Base-by-base conservation (phyloP, 2,329 filamentous ascomycete genomes). In the Grosmannia serpens region DNA sequence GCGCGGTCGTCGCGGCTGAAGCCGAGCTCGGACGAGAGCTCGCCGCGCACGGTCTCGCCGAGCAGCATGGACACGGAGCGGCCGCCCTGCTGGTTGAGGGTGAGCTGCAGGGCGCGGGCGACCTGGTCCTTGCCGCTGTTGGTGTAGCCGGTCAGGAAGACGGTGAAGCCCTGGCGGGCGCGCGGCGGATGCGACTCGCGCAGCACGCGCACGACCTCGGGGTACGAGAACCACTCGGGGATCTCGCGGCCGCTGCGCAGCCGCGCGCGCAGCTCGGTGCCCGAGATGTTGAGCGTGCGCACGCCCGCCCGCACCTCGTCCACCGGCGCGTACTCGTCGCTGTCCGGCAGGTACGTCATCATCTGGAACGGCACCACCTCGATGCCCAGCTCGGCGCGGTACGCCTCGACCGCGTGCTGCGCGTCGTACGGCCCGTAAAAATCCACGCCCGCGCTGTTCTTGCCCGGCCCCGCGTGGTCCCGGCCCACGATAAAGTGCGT, bases 171-270 rank as follows among this genome's bases (percentile, higher is more conserved):
- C 79, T 99, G 95, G 70, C 87, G 83, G 67, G 84, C 86, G 65
- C 94, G 88, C 56, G 95, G 85, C 55, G 92, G 94, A 79, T 97
- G 94, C 66, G 92, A 95, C 78, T 99, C 91, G 68, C 94, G 87
- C 62, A 99, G 87, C 55, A 97, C 94, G 74, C 85, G 86, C 75
- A 99, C 94, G 66, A 99, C 94, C 78, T 99, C 94, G 62, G 94
- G 92, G 80, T 99, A 99, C 35, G 94, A 97, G 83, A 99, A 99
- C 94, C 94, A 99, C 75, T 95, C 91, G 66, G 94, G 94, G 67
- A 99, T 99, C 67, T 95, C 90, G 67, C 89, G 89, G 66, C 94
- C 94, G 61, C 88, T 95, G 69, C 88, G 86, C 64, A 99, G 86
- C 67, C 94, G 89, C 69, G 88, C 84, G 70, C 94, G 91, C 69